phyloP scores from a whole-genome alignment of 495 filamentous ascomycete genomes.

The Neurospora terricola region DNA sequence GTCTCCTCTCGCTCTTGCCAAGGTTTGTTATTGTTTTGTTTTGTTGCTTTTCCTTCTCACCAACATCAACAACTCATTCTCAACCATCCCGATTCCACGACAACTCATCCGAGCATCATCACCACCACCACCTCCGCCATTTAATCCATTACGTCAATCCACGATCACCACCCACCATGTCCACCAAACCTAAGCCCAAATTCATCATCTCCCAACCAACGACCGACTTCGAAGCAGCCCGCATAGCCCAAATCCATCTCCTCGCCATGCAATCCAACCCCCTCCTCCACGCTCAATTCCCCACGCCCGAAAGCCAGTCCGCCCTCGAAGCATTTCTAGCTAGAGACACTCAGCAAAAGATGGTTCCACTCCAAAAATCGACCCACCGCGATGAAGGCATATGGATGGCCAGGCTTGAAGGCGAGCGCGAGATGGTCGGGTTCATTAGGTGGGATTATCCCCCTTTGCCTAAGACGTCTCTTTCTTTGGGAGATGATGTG shows the following conservation, averaged over 20 bases:
- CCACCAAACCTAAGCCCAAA: neutral
- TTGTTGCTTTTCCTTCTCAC: neutral
- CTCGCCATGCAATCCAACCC: constrained; percentile 33
- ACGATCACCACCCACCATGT: neutral
- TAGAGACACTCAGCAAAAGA: constrained; percentile 6
- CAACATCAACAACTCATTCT: no score
- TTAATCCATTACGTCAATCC: no score
- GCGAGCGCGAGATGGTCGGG: constrained; percentile 17
- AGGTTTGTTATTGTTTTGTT: no score
- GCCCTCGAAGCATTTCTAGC: constrained; percentile 15
- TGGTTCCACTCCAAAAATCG: neutral
- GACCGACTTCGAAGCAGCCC: constrained; percentile 19
- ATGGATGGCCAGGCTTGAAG: constrained; percentile 4
- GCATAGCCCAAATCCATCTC: constrained; percentile 33
- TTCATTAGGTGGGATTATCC: constrained; percentile 33
- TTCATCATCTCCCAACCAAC: constrained; percentile 4
- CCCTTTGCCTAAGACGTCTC: no score
- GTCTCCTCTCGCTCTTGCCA: no score
- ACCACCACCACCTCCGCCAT: no score
- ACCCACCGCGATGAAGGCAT: neutral
- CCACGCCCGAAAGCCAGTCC: constrained; percentile 20
- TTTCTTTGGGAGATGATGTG: no score
- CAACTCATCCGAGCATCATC: no score
- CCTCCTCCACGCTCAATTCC: constrained; percentile 34
- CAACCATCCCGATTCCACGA: no score